Evolutionary conservation across 1,284 basidiomycete genomes (phyloP).

Genomic region (Hypsizygus ulmarius): DNA sequence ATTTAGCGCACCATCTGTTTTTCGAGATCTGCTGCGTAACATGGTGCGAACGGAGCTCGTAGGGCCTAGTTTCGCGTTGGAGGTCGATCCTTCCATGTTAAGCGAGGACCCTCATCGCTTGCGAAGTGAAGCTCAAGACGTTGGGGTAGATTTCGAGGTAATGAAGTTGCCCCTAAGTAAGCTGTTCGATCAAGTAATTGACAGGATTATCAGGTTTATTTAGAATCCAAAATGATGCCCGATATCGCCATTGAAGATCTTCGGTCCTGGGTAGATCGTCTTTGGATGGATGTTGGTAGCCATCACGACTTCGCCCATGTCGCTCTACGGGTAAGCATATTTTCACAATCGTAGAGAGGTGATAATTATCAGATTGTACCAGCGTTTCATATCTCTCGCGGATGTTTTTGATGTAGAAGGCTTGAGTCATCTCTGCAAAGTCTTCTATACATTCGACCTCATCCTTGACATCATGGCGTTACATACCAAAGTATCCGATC

Average conservation of each 20-base stretch:
- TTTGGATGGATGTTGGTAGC: slow-evolving; percentile 58
- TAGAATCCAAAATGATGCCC: slow-evolving; percentile 57
- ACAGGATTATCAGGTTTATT: slow-evolving; percentile 43
- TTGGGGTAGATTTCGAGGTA: slow-evolving; percentile 53
- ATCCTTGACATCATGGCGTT: slow-evolving; percentile 68
- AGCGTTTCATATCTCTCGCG: slow-evolving; percentile 56
- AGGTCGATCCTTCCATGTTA: slow-evolving; percentile 48
- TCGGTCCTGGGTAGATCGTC: slow-evolving; percentile 47
- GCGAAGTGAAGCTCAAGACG: slow-evolving; percentile 56
- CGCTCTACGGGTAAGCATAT: slow-evolving; percentile 50
- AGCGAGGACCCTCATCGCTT: slow-evolving; percentile 49
- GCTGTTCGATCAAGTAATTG: slow-evolving; percentile 1
- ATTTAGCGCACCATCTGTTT: slow-evolving; percentile 45
- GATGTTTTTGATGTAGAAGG: slow-evolving; percentile 60
- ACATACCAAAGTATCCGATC: slow-evolving; percentile 60
- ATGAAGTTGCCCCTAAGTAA: slow-evolving; percentile 19
- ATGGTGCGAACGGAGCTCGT: slow-evolving; percentile 54
- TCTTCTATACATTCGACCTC: slow-evolving; percentile 54
- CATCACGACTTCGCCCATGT: slow-evolving; percentile 59
- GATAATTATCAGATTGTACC: slow-evolving; percentile 6
- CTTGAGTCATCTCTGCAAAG: slow-evolving; percentile 62
- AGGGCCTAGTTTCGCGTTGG: slow-evolving; percentile 47
- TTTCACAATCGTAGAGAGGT: not conserved
- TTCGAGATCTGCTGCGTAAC: slow-evolving; percentile 59
- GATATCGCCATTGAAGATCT: slow-evolving; percentile 54